Conservation (phyloP, 129 eudicot genomes). For the Daucus carota region DH1_v3.0 NC_030388.2:27393001-27393500, state of each 20-base stretch:
- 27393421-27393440: conserved; percentile 81
- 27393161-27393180: conserved; percentile 24
- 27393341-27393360: conserved; percentile 63
- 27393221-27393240: conserved; percentile 71
- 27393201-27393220: conserved; percentile 48
- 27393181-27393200: conserved; percentile 56
- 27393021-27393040: conserved; percentile 86
- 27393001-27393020: conserved; percentile 90
- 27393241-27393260: conserved; percentile 64
- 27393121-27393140: conserved; percentile 75
- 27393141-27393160: conserved; percentile 31
- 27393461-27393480: conserved; percentile 46
- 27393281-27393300: conserved; percentile 50
- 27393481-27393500: conserved; percentile 71
- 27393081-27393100: conserved; percentile 72
- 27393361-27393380: conserved; percentile 57
- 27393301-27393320: conserved; percentile 65
- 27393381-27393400: conserved; percentile 82
- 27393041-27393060: conserved; percentile 85
- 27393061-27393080: conserved; percentile 89
- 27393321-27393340: conserved; percentile 74
- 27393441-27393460: conserved; percentile 61
- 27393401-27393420: conserved; percentile 71
- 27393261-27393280: conserved; percentile 47
- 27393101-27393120: conserved; percentile 67